Percentiles rank a stretch among this genome's conserved stretches.
Evolutionary conservation across 2,329 filamentous ascomycete genomes (phyloP).

Genomic region (Didymella glomerata): DNA sequence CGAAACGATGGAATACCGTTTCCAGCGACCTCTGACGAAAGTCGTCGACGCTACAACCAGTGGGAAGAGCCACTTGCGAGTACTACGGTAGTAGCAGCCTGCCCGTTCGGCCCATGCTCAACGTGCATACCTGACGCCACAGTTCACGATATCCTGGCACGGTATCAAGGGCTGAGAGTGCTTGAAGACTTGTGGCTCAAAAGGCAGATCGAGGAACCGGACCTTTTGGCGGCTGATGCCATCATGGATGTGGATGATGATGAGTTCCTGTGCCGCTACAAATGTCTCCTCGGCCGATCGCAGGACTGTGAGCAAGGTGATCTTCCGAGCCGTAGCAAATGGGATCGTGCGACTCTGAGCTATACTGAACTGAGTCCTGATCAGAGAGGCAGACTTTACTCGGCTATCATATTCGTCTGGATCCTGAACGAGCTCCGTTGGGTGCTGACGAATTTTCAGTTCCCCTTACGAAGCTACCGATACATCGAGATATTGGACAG

Average conservation of each 20-base stretch:
- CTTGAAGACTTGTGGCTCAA: conserved; percentile 35
- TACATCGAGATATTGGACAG: conserved; percentile 11
- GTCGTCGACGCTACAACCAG: neutral
- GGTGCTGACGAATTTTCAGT: conserved; percentile 29
- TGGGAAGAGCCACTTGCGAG: conserved; percentile 3
- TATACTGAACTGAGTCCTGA: conserved; percentile 29
- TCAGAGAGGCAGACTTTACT: conserved; percentile 36
- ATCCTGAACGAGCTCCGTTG: conserved; percentile 39
- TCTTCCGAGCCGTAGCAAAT: neutral
- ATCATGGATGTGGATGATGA: conserved; percentile 1
- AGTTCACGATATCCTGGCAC: conserved; percentile 34
- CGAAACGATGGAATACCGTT: conserved; percentile 9
- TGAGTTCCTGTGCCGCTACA: neutral
- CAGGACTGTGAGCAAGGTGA: conserved; percentile 6
- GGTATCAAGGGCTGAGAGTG: conserved; percentile 36
- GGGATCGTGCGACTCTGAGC: conserved; percentile 3
- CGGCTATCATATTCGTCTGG: conserved; percentile 34
- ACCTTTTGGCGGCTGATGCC: conserved; percentile 26
- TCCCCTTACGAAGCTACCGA: conserved; percentile 10
- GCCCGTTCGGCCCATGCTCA: conserved; percentile 10
- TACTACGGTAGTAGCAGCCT: neutral
- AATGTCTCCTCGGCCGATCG: neutral
- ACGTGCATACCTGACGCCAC: conserved; percentile 23
- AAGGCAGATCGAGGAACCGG: conserved; percentile 25
- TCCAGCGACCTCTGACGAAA: neutral